A percentile compares a stretch with the other conserved stretches of the same genome.
Conservation (phyloP, 805 yeast genomes). For the Starmerella davenportii region DNA sequence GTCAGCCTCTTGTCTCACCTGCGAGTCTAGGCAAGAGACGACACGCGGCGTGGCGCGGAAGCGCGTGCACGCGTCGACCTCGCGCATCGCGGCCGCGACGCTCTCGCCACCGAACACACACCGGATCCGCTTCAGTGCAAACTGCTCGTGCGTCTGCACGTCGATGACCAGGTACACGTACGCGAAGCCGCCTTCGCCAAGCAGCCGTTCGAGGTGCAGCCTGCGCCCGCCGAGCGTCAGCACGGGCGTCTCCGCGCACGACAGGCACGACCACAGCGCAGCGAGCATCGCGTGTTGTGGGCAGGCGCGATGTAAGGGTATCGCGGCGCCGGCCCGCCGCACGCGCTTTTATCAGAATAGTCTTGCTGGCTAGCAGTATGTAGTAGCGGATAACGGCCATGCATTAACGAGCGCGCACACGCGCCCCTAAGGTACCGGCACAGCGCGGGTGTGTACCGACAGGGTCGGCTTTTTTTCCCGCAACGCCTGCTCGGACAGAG, state of each 20-base stretch:
- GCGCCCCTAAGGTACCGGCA: too few species aligned
- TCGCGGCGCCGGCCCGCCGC: too few species aligned
- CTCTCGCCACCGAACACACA: slow-evolving; percentile 76
- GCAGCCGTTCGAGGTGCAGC: slow-evolving; percentile 46
- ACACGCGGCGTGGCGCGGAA: slow-evolving; percentile 47
- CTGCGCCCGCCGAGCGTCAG: slow-evolving; percentile 42
- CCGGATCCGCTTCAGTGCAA: slow-evolving; percentile 69
- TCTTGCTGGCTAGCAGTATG: too few species aligned
- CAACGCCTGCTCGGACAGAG: too few species aligned
- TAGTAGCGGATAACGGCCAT: too few species aligned
- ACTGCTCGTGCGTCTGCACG: slow-evolving; percentile 29
- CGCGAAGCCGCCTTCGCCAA: slow-evolving; percentile 84
- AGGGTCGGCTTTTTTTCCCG: too few species aligned
- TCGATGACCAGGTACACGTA: slow-evolving; percentile 61
- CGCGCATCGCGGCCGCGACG: slow-evolving; percentile 56
- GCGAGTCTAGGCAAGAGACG: slow-evolving; percentile 51
- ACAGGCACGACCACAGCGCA: slow-evolving; percentile 20
- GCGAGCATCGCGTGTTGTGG: slow-evolving; percentile 6
- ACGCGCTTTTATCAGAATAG: too few species aligned
- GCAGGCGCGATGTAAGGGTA: too few species aligned
- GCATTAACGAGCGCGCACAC: too few species aligned
- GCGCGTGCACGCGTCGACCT: slow-evolving; percentile 54
- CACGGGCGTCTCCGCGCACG: slow-evolving; percentile 33
- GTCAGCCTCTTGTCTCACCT: slow-evolving; percentile 52
- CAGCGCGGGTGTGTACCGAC: too few species aligned